Evolutionary conservation across 139 green algal species (phyloP).

Genomic region (Chlamydomonas asymmetrica): DNA sequence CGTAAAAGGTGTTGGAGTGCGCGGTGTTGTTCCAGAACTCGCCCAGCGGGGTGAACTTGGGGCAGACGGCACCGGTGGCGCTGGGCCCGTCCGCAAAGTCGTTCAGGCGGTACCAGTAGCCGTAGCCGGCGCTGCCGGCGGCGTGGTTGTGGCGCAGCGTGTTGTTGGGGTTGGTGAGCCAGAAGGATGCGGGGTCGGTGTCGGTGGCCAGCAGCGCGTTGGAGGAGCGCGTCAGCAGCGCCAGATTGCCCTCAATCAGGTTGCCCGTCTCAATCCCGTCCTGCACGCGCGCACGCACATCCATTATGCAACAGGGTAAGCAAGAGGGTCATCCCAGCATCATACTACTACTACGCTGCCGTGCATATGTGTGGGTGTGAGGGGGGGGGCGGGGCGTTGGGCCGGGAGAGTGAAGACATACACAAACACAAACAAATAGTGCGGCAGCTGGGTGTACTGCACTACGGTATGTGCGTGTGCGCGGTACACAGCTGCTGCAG

Average conservation of each 20-base stretch:
- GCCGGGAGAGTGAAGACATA: neutral
- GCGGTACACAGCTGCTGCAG: too few species aligned
- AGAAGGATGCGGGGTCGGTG: slow-evolving; percentile 74
- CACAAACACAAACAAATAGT: neutral
- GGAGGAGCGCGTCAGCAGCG: slow-evolving; percentile 53
- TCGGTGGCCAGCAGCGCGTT: slow-evolving; percentile 65
- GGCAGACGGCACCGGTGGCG: slow-evolving; percentile 27
- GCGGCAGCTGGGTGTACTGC: neutral
- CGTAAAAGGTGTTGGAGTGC: slow-evolving; percentile 66
- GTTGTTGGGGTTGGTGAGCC: slow-evolving; percentile 81
- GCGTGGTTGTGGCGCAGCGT: slow-evolving; percentile 13
- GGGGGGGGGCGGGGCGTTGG: neutral
- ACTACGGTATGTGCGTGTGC: too few species aligned
- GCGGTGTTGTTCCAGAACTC: slow-evolving; percentile 56
- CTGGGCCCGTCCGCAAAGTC: slow-evolving; percentile 36
- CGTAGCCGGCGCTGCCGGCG: neutral
- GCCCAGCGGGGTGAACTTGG: slow-evolving; percentile 41
- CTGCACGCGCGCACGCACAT: too few species aligned
- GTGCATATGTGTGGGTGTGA: too few species aligned
- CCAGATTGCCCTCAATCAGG: slow-evolving; percentile 61
- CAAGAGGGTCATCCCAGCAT: too few species aligned
- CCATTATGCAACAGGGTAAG: too few species aligned
- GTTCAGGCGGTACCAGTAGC: slow-evolving; percentile 14
- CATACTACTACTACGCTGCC: too few species aligned
- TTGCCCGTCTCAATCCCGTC: slow-evolving; percentile 23